phyloP scores from a whole-genome alignment of 169 alveolate species.

The Theileria sp. region DNA sequence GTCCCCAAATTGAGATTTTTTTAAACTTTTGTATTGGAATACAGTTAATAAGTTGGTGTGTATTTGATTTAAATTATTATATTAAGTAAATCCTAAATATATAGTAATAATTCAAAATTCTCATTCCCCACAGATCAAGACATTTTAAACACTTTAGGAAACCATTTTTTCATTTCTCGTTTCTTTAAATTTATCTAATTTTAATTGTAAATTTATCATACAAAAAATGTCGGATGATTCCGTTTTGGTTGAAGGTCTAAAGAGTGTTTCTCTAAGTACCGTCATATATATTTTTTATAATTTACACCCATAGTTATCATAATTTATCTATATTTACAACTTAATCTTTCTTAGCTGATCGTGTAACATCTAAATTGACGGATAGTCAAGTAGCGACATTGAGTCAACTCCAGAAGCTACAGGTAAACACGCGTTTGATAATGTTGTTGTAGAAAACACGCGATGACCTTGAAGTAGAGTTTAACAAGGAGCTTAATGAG shows the following conservation, averaged over 20 bases:
- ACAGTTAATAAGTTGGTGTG: not conserved
- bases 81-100: not conserved
- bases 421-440: slow-evolving; percentile 19
- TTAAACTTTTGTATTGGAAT: slow-evolving; percentile 17
- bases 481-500: slow-evolving; percentile 73
- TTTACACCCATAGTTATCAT: not conserved
- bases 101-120: slow-evolving; percentile 7
- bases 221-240: slow-evolving; percentile 61
- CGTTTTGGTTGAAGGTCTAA: slow-evolving; percentile 55
- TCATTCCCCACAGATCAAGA: slow-evolving; percentile 27
- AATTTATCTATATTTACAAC: not conserved
- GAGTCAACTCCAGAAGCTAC: slow-evolving; percentile 66
- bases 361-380: slow-evolving; percentile 65
- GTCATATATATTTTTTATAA: not conserved
- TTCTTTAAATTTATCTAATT: not conserved
- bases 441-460: slow-evolving; percentile 62
- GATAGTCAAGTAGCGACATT: slow-evolving; percentile 72
- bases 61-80: slow-evolving; percentile 17
- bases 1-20: not conserved
- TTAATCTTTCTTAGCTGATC: slow-evolving; percentile 35
- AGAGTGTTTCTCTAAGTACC: slow-evolving; percentile 62
- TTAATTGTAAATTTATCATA: slow-evolving; percentile 1
- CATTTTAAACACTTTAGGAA: not conserved
- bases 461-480: slow-evolving; percentile 71
- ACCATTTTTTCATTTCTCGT: not conserved